Percentiles rank a stretch among this genome's conserved stretches.
Evolutionary conservation across 208 protist genomes (phyloP).

Genomic region (Trypanosoma theileri): DNA sequence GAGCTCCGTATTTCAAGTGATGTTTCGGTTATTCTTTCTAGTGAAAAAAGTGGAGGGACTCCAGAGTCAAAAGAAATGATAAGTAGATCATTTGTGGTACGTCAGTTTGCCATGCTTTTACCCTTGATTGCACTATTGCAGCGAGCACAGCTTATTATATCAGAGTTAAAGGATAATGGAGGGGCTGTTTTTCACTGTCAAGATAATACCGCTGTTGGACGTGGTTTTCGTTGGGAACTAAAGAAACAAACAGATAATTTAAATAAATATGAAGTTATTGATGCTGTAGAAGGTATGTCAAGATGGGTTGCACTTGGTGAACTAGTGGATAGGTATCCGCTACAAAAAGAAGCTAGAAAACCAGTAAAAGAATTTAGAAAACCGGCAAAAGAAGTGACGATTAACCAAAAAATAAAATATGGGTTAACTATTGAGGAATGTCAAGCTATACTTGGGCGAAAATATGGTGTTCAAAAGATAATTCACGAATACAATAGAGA

Average conservation of each 20-base stretch:
- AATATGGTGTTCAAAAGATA: slow-evolving; percentile 12
- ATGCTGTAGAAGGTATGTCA: slow-evolving; percentile 11
- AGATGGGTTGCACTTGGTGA: slow-evolving; percentile 4
- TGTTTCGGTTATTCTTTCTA: slow-evolving; percentile 14
- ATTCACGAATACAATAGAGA: slow-evolving; percentile 22
- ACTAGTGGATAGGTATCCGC: slow-evolving; percentile 11
- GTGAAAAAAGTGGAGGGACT: background rate
- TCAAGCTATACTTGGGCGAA: slow-evolving; percentile 13
- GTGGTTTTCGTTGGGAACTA: slow-evolving; percentile 23
- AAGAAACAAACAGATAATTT: background rate
- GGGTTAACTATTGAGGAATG: slow-evolving; percentile 23
- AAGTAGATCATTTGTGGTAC: slow-evolving; percentile 11
- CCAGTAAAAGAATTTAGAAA: background rate
- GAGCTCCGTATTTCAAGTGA: slow-evolving; percentile 21
- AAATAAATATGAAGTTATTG: background rate
- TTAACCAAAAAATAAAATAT: too few species aligned
- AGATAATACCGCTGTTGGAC: background rate
- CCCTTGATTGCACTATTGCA: slow-evolving; percentile 2
- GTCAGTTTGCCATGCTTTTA: slow-evolving; percentile 26
- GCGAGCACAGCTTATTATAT: slow-evolving; percentile 11
- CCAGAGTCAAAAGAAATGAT: slow-evolving; percentile 4
- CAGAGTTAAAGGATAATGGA: too few species aligned
- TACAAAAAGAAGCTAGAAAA: background rate
- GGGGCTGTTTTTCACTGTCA: slow-evolving; percentile 14
- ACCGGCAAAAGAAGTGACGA: background rate